Base-by-base conservation (phyloP, 2,329 filamentous ascomycete species). In the Hypoxylon sp. region DNA sequence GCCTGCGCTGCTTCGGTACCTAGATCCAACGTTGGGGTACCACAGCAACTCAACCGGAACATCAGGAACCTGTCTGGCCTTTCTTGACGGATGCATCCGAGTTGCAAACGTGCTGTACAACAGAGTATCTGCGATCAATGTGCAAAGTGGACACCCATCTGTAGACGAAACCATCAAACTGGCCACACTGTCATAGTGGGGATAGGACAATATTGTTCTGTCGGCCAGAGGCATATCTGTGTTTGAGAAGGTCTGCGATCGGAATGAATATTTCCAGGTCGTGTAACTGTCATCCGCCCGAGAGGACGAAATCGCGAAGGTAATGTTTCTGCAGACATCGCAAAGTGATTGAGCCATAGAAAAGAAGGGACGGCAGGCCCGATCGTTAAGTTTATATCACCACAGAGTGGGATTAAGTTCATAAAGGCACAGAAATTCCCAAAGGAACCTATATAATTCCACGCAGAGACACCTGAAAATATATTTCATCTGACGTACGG, bases 261-360 rank as follows among this genome's bases (percentile, higher is more conserved):
- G 35, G 35, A 37, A 37, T n/a, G 35, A 37, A 37, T 37, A 37
- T 37, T 37, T 37, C 35, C 35, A 37, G 15, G 35, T 37, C 3
- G 35, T 37, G 13, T 37, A 37, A 15, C 35, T 37, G 8, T 37
- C 15, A 37, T 37, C 35, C 13, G 35, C 13, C 13, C 35, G 35
- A 10, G 35, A 37, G 35, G 35, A 37, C n/a, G 13, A 37, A 37
- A 6, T 37, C 35, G 35, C 35, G 13, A 37, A 37, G 35, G 13
- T 37, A n/a, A 37, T 37, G 35, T n/a, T 37, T 37, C 35, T 37
- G 35, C 35, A 37, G 35, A 37, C 35, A 37, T 37, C 35, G 35
- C 35, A 37, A 37, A 37, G 4, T 15, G 35, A 37, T 37, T 37
- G 35, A 37, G 35, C 35, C 35, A 37, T 37, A 6, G 35, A 10